Conservation (phyloP, 805 yeast species). For the fission yeast (Schizosaccharomyces pombe) region DNA sequence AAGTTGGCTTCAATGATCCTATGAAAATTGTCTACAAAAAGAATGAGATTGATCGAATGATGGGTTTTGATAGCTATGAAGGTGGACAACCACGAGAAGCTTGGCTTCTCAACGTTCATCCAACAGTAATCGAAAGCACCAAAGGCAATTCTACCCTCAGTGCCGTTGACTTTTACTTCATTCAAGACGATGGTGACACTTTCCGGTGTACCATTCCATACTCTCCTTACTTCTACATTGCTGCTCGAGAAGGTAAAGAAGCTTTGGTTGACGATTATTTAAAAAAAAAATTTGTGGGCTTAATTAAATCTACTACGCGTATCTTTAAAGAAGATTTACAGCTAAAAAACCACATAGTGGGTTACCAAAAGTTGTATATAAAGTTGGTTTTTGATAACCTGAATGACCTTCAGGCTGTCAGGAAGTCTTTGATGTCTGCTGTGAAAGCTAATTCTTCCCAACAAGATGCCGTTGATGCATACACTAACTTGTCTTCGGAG, state of each 20-base stretch:
- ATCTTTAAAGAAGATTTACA: slow-evolving; percentile 4
- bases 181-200: slow-evolving; percentile 90
- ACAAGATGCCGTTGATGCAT: slow-evolving; percentile 42
- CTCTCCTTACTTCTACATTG: slow-evolving; percentile 69
- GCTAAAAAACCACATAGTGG: slow-evolving; percentile 60
- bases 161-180: slow-evolving; percentile 81
- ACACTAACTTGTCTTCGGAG: slow-evolving; percentile 20
- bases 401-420: slow-evolving; percentile 49
- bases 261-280: slow-evolving; percentile 70
- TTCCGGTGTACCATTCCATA: slow-evolving; percentile 66
- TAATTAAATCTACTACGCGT: slow-evolving; percentile 16
- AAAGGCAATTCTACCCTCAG: slow-evolving; percentile 44
- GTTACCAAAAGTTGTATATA: slow-evolving; percentile 39
- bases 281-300: slow-evolving; percentile 39
- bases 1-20: not conserved
- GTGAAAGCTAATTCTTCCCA: slow-evolving; percentile 40
- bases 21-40: not conserved
- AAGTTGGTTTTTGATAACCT: slow-evolving; percentile 54
- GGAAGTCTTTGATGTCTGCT: slow-evolving; percentile 45
- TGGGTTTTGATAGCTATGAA: slow-evolving; percentile 73
- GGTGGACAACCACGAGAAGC: slow-evolving; percentile 53
- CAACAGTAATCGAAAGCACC: slow-evolving; percentile 29
- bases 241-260: slow-evolving; percentile 33
- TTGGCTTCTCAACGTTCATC: slow-evolving; percentile 88
- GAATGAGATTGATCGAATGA: slow-evolving; percentile 33